Evolutionary conservation across 2,329 filamentous ascomycete genomes (phyloP).

Genomic region (Claviceps digitariae): DNA sequence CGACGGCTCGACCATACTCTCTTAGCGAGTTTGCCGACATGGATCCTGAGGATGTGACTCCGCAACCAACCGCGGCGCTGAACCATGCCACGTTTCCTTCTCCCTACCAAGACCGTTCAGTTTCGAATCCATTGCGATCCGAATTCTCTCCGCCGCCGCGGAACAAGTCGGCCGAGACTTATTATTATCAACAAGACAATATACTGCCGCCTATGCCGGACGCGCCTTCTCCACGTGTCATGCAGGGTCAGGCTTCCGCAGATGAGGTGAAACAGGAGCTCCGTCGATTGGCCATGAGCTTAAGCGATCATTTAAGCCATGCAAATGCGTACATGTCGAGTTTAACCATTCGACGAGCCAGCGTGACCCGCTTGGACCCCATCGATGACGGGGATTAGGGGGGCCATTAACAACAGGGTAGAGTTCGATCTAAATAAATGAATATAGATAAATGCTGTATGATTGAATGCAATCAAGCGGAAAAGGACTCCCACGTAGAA

Average conservation of each 20-base stretch:
- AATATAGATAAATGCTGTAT: background rate
- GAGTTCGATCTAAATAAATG: background rate
- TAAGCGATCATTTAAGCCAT: conserved; percentile 33
- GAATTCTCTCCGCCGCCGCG: background rate
- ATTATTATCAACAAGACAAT: conserved; percentile 7
- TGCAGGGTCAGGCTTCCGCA: conserved; percentile 39
- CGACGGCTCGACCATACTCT: conserved; percentile 20
- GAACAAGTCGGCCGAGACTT: conserved; percentile 6
- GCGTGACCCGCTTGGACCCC: conserved; percentile 14
- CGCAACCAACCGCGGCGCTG: conserved; percentile 17
- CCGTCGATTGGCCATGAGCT: conserved; percentile 34
- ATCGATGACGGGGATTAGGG: background rate
- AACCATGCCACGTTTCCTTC: conserved; percentile 3
- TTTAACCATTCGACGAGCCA: conserved; percentile 23
- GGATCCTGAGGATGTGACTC: conserved; percentile 23
- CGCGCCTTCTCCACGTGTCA: conserved; percentile 35
- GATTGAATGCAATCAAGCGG: background rate
- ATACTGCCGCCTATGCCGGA: conserved; percentile 25
- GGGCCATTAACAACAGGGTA: no score
- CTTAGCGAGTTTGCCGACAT: conserved; percentile 28
- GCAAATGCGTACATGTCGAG: conserved; percentile 31
- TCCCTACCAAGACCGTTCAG: conserved; percentile 7
- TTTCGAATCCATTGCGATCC: conserved; percentile 7
- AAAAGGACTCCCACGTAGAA: background rate
- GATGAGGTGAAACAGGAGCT: conserved; percentile 39